Conservation (phyloP, 257 asterid genomes). For the Solanum chiquidenum region DNA sequence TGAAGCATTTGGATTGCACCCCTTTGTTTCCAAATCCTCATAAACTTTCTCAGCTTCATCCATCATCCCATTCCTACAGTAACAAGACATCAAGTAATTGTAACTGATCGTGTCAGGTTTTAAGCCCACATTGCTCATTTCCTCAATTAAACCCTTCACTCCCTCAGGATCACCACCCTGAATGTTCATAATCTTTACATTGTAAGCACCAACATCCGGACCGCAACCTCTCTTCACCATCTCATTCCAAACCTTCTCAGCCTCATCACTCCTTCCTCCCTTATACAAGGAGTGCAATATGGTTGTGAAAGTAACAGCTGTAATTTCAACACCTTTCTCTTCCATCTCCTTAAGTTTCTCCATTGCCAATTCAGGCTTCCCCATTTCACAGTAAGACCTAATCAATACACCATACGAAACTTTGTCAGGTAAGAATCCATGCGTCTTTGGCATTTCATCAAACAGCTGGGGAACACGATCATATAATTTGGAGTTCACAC, state of each 20-base stretch:
- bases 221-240: conserved; percentile 36
- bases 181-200: conserved; percentile 43
- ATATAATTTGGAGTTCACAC: conserved; percentile 24
- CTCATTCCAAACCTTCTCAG: conserved; percentile 55
- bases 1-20: conserved; percentile 49
- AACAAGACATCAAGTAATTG: conserved; percentile 65
- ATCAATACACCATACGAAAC: conserved; percentile 61
- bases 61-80: conserved; percentile 48
- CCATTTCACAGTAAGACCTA: conserved; percentile 65
- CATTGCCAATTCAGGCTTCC: conserved; percentile 37
- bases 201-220: conserved; percentile 62
- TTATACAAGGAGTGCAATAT: conserved; percentile 46
- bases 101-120: conserved; percentile 50
- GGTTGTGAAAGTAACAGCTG: conserved; percentile 29
- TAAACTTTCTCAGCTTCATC: conserved; percentile 69
- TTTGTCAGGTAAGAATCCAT: conserved; percentile 44
- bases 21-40: conserved; percentile 41
- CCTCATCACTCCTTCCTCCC: conserved; percentile 43
- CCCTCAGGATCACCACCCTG: conserved; percentile 37
- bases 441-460: conserved; percentile 42
- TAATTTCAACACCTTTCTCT: conserved; percentile 43
- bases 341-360: conserved; percentile 53
- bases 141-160: conserved; percentile 53
- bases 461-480: conserved; percentile 48
- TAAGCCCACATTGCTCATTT: conserved; percentile 44